Evolutionary conservation across 2,329 filamentous ascomycete genomes (phyloP), one percentile per base, ranked within the genome.

Genomic region (Phialophora tarda): DNA sequence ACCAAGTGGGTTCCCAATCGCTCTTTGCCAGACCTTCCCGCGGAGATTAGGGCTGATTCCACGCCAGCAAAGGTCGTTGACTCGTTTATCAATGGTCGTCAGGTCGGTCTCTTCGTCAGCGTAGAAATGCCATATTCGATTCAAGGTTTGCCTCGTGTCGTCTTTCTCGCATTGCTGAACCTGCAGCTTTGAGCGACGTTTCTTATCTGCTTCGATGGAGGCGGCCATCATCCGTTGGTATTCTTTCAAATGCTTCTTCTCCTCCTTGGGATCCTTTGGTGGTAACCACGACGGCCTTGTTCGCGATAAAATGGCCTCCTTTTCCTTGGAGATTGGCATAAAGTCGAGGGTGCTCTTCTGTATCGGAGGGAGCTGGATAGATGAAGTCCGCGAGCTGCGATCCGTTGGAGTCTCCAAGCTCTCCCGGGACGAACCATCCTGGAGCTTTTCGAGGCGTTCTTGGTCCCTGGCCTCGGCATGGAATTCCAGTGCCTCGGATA

Each of bases 161-260:
- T 83, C 82, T 65, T 84, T 82, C 66, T 83, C 83, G 64, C 80
- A 82, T 70, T 80, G 77, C 8, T 73, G 77, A 21, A 79, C 78
- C 69, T 84, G 82, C 65, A 81, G 79, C 71, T 81, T 80, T 8
- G 81, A 79, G 67, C 80, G 81, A 63, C 82, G 81, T 73, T 82
- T 85, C 67, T 86, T 84, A 78, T 84, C 83, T 64, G 83, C 81
- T 78, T 88, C 86, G 48, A 84, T 81, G 30, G 86, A 84, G 53
- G 83, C 79, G n/a, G 83, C 83, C 85, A 89, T 86, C 86, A 89
- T 89, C 72, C 81, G 82, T 77, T 88, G 85, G 74, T 88, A 89
- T 72, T 89, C 84, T 74, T 87, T 93, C 71, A 99, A 77, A 78
- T 99, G 95, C 71, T 89, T 89, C 76, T 87, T 91, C 80, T 99